A percentile compares a stretch with the other conserved stretches of the same genome.
Conservation (phyloP, 768 basidiomycete species). For the Russula sp. region DNA sequence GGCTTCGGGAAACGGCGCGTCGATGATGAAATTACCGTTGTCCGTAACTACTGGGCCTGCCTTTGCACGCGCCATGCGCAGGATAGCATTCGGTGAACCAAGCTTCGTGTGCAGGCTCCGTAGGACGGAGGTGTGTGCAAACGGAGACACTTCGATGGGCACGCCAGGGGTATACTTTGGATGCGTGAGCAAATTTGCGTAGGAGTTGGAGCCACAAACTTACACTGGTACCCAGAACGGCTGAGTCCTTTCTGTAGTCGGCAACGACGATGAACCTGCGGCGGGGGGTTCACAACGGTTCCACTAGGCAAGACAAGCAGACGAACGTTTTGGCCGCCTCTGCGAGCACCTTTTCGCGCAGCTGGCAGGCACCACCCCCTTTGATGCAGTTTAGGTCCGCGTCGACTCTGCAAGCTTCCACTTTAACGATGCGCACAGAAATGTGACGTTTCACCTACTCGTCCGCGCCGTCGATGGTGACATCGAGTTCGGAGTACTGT, state of each 20-base stretch:
- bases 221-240: slow-evolving; percentile 76
- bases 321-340: slow-evolving; percentile 86
- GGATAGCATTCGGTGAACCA: slow-evolving; percentile 62
- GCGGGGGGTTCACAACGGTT: background rate
- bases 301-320: background rate
- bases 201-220: slow-evolving; percentile 29
- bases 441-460: slow-evolving; percentile 51
- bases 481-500: slow-evolving; percentile 83
- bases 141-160: slow-evolving; percentile 94
- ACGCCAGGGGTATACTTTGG: slow-evolving; percentile 81
- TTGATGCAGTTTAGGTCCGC: slow-evolving; percentile 87
- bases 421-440: background rate
- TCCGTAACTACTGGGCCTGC: slow-evolving; percentile 96
- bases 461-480: slow-evolving; percentile 97
- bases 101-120: slow-evolving; percentile 53
- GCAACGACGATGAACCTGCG: slow-evolving; percentile 83
- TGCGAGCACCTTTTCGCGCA: slow-evolving; percentile 95
- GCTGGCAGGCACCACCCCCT: slow-evolving; percentile 93
- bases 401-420: slow-evolving; percentile 62
- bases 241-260: slow-evolving; percentile 91
- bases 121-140: slow-evolving; percentile 88
- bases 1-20: slow-evolving; percentile 79
- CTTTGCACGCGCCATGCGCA: slow-evolving; percentile 91
- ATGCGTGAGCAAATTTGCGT: slow-evolving; percentile 9
- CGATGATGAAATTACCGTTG: slow-evolving; percentile 97